Evolutionary conservation across 148 eudicot genomes (phyloP), one percentile per base, ranked within the genome.

Genomic region (Chenopodium album): DNA sequence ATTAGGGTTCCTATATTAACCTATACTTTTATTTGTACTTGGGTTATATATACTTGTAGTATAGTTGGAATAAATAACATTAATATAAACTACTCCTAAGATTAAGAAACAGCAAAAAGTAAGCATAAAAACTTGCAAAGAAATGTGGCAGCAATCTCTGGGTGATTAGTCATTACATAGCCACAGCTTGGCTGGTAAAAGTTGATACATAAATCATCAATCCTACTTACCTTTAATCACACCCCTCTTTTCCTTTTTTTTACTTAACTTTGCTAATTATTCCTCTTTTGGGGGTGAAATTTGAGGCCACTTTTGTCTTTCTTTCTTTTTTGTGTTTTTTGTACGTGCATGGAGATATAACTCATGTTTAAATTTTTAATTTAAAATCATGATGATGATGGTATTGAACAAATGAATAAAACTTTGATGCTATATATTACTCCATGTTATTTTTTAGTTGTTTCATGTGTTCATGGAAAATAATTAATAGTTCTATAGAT

Each of bases 151-250:
- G 75, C 82, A 83, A 65, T 73, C 85, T 83, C 82, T 78, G 79
- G 70, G 69, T 83, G 69, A 83, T 83, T 83, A 78, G 85, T 83
- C 85, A 78, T 78, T 31, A 56, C 79, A 52, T 16, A 71, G 48
- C 47, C 70, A 79, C 82, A 79, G 75, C 31, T 79, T 83, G 85
- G 85, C 75, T 83, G 82, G 85, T 79, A 83, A 83, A 83, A 83
- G 85, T 83, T 79, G 47, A 62, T 73, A 83, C 85, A 83, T 83
- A 54, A 79, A 83, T 83, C 63, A 83, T 83, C 47, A 79, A 54
- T 46, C 82, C 78, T 79, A 79, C 44, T 52, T 64, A 65, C 60
- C 59, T 73, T 63, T 83, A 77, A 62, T 26, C 62, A 56, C 17
- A 76, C 76, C 56, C 56, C 59, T 50, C 23, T 63, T 82, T 70